Evolutionary conservation across 345 rosid genomes (phyloP).

Genomic region (Citrus medica): DNA sequence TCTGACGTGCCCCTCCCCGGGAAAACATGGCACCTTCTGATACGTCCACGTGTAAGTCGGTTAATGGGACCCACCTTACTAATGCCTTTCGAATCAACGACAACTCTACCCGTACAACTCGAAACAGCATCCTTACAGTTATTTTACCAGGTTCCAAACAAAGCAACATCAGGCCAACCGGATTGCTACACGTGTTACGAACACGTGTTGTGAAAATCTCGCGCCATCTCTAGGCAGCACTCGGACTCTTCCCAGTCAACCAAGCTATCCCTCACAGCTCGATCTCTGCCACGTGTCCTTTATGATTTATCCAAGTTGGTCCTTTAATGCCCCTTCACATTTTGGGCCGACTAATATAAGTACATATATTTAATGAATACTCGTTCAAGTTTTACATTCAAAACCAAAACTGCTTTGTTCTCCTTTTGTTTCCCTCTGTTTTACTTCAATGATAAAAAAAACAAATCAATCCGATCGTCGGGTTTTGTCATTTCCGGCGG

Average conservation of each 20-base stretch:
- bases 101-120: slow-evolving; percentile 1
- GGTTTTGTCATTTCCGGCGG: slow-evolving; percentile 66
- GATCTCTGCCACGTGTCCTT: slow-evolving; percentile 37
- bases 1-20: slow-evolving; percentile 7
- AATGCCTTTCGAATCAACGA: neutral
- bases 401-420: neutral
- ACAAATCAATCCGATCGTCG: slow-evolving; percentile 42
- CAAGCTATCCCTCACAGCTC: neutral
- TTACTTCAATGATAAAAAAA: slow-evolving; percentile 34
- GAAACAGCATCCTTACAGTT: neutral
- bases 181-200: slow-evolving; percentile 22
- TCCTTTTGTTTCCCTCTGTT: neutral
- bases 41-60: slow-evolving; percentile 38
- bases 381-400: neutral
- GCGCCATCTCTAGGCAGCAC: slow-evolving; percentile 16
- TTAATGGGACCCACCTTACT: neutral
- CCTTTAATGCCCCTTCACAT: neutral
- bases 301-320: neutral
- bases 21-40: slow-evolving; percentile 24
- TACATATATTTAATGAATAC: no score
- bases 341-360: neutral
- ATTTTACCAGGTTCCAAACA: slow-evolving; percentile 24
- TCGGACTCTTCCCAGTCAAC: slow-evolving; percentile 3
- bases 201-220: slow-evolving; percentile 18
- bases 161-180: slow-evolving; percentile 15